Conservation (phyloP, 495 filamentous ascomycete species). For the Neurospora sp. region DNA sequence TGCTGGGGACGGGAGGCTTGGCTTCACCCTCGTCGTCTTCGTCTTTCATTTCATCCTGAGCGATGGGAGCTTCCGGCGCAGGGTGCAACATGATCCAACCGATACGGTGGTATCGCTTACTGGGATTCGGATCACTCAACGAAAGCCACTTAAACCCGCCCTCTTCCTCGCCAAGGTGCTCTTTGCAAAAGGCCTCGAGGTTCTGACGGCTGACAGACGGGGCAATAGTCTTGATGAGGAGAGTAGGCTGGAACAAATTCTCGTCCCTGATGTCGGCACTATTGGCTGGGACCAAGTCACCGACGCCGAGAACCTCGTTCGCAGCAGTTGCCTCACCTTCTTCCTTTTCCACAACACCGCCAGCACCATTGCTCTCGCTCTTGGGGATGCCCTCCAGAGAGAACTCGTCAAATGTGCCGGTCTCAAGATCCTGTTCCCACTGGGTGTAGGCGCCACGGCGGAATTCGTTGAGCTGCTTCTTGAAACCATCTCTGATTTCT, state of each 20-base stretch:
- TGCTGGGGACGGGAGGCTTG: slow-evolving; percentile 33
- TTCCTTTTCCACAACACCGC: slow-evolving; percentile 84
- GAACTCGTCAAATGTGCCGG: slow-evolving; percentile 84
- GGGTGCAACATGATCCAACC: slow-evolving; percentile 96
- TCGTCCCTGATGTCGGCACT: slow-evolving; percentile 80
- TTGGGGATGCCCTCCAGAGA: slow-evolving; percentile 93
- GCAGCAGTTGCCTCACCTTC: slow-evolving; percentile 85
- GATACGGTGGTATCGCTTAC: slow-evolving; percentile 94
- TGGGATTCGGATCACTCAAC: slow-evolving; percentile 90
- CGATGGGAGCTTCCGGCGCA: slow-evolving; percentile 48
- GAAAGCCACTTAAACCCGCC: slow-evolving; percentile 88
- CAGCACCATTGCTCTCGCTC: slow-evolving; percentile 78
- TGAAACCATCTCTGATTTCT: slow-evolving; percentile 62
- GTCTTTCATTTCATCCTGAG: slow-evolving; percentile 54
- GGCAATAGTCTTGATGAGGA: slow-evolving; percentile 96
- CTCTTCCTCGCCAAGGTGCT: slow-evolving; percentile 76
- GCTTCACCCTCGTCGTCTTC: slow-evolving; percentile 40
- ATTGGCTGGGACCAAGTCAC: slow-evolving; percentile 71
- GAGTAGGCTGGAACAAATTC: slow-evolving; percentile 69
- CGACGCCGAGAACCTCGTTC: slow-evolving; percentile 85
- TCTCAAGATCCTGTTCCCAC: slow-evolving; percentile 76
- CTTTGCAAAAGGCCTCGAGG: slow-evolving; percentile 83
- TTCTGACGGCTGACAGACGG: slow-evolving; percentile 92
- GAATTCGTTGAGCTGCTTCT: slow-evolving; percentile 60
- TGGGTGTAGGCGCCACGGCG: slow-evolving; percentile 63